Evolutionary conservation across 805 yeast genomes (phyloP).

Genomic region (Saturnispora diversa): DNA sequence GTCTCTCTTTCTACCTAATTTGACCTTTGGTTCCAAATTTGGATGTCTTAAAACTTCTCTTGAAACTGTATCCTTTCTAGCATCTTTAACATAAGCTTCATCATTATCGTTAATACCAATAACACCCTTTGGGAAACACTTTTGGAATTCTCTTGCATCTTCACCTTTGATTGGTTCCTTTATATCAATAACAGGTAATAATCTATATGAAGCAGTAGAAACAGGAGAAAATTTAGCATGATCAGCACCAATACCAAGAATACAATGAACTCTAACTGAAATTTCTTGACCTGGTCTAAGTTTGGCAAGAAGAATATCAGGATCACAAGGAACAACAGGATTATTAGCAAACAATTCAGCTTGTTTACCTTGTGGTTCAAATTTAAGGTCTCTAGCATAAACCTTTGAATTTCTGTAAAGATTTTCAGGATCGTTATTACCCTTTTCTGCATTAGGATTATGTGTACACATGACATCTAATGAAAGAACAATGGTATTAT

Average conservation of each 20-base stretch:
- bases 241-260: slow-evolving; percentile 80
- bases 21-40: slow-evolving; percentile 83
- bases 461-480: slow-evolving; percentile 77
- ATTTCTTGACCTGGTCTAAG: slow-evolving; percentile 97
- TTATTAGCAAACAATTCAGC: slow-evolving; percentile 54
- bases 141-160: slow-evolving; percentile 69
- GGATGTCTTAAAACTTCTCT: slow-evolving; percentile 93
- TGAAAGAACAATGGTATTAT: slow-evolving; percentile 79
- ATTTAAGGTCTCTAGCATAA: slow-evolving; percentile 82
- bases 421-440: slow-evolving; percentile 72
- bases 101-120: slow-evolving; percentile 60
- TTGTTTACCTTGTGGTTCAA: slow-evolving; percentile 89
- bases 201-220: slow-evolving; percentile 89
- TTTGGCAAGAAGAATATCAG: slow-evolving; percentile 84
- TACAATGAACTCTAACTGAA: slow-evolving; percentile 79
- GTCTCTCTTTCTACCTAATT: slow-evolving; percentile 83
- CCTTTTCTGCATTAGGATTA: slow-evolving; percentile 75
- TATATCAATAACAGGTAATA: slow-evolving; percentile 82
- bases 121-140: slow-evolving; percentile 92
- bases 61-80: slow-evolving; percentile 93
- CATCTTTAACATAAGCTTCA: slow-evolving; percentile 75
- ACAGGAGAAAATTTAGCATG: slow-evolving; percentile 98
- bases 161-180: slow-evolving; percentile 65
- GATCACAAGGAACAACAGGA: slow-evolving; percentile 75
- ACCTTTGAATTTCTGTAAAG: slow-evolving; percentile 78